A percentile compares a stretch with the other conserved stretches of the same genome.
Evolutionary conservation across 306 rosid species (phyloP).

Genomic region (Inga oerstediana): DNA sequence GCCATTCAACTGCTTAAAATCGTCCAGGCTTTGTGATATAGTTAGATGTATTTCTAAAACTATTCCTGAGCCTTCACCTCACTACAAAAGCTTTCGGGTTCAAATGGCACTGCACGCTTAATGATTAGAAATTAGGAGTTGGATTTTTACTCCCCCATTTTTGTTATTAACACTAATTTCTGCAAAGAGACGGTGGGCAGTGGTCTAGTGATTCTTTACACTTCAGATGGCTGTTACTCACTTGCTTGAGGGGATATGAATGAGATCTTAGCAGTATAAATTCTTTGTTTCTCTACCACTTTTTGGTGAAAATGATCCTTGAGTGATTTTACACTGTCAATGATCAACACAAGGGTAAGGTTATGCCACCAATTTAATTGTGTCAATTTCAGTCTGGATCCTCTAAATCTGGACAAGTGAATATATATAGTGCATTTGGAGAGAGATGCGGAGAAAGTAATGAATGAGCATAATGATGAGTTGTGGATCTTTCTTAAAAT

Average conservation of each 20-base stretch:
- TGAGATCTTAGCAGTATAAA: neutral
- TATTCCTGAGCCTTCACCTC: neutral
- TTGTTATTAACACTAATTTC: neutral
- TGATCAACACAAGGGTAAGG: neutral
- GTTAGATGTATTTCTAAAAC: neutral
- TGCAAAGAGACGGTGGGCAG: neutral
- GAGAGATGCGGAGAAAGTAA: neutral
- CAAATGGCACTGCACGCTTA: neutral
- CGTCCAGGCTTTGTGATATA: neutral
- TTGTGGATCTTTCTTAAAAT: neutral
- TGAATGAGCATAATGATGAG: neutral
- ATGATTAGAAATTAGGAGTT: neutral
- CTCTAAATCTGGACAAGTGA: neutral
- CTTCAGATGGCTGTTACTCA: neutral
- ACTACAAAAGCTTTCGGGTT: neutral
- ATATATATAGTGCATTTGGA: neutral
- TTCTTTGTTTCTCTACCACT: no score
- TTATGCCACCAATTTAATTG: neutral
- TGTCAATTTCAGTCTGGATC: neutral
- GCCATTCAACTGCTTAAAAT: constrained; percentile 12
- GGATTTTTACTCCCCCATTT: neutral
- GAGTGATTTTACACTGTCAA: neutral
- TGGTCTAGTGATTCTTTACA: neutral
- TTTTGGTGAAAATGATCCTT: neutral
- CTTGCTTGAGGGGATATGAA: neutral